Conservation (phyloP, 176 grass and related monocot genomes). For the Poa annua region DNA sequence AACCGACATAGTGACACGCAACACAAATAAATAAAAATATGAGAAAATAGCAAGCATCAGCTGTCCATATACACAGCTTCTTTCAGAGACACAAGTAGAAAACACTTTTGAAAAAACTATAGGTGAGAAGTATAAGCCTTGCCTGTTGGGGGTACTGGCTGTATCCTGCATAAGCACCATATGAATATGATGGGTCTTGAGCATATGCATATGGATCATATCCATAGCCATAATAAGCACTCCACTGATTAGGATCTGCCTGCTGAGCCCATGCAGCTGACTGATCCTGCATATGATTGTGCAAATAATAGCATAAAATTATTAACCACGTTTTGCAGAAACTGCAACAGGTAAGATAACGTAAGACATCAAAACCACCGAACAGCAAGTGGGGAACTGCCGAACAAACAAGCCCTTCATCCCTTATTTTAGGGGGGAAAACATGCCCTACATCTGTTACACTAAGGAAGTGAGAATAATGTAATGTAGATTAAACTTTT, state of each 20-base stretch:
- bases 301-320: constrained; percentile 30
- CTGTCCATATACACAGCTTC: constrained; percentile 26
- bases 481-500: not conserved
- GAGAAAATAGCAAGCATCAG: constrained; percentile 15
- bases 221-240: constrained; percentile 85
- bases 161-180: constrained; percentile 90
- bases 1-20: not conserved
- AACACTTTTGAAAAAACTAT: not conserved
- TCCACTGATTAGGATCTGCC: constrained; percentile 95
- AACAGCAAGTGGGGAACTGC: not conserved
- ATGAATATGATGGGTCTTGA: constrained; percentile 93
- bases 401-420: constrained; percentile 9
- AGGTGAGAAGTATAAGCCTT: constrained; percentile 31
- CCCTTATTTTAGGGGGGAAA: not conserved
- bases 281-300: constrained; percentile 65
- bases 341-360: constrained; percentile 16
- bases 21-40: not conserved
- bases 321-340: constrained; percentile 19
- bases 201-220: constrained; percentile 96
- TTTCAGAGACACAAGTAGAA: constrained; percentile 8
- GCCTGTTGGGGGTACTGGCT: constrained; percentile 90
- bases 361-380: constrained; percentile 2
- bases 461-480: constrained; percentile 25
- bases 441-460: not conserved
- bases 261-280: constrained; percentile 81